Conservation (phyloP, 2,329 filamentous ascomycete species). For the Stachybotrys elegans region DNA sequence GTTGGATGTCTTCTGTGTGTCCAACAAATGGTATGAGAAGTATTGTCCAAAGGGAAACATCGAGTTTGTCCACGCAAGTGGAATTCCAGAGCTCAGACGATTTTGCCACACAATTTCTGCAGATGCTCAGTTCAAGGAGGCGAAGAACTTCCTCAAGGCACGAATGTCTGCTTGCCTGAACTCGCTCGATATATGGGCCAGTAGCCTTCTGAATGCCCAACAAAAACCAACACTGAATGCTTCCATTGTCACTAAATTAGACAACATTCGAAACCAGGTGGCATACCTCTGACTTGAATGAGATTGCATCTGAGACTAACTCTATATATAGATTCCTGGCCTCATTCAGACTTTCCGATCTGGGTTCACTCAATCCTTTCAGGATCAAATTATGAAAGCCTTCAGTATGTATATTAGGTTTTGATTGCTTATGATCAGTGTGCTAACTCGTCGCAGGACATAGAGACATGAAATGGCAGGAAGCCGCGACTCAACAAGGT, state of each 20-base stretch:
- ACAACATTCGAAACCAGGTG: slow-evolving; percentile 1
- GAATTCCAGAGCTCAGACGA: slow-evolving; percentile 24
- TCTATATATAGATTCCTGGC: slow-evolving; percentile 5
- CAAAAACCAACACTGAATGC: background rate
- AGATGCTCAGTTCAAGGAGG: slow-evolving; percentile 23
- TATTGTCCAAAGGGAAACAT: slow-evolving; percentile 21
- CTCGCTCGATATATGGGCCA: slow-evolving; percentile 21
- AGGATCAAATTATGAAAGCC: slow-evolving; percentile 10
- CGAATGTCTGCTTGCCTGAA: slow-evolving; percentile 19
- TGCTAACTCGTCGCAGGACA: slow-evolving; percentile 2
- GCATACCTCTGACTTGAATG: rapidly evolving
- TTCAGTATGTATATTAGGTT: slow-evolving; percentile 10
- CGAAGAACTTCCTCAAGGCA: slow-evolving; percentile 21
- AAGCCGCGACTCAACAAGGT: slow-evolving; percentile 11
- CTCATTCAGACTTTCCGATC: background rate
- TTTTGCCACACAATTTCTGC: slow-evolving; percentile 28
- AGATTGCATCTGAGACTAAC: background rate
- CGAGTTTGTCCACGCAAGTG: slow-evolving; percentile 20
- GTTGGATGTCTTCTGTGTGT: slow-evolving; percentile 29
- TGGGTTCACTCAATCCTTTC: slow-evolving; percentile 10
- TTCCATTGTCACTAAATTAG: background rate
- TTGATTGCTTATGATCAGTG: background rate
- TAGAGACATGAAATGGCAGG: slow-evolving; percentile 11
- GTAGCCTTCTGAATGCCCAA: slow-evolving; percentile 4
- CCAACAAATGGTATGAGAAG: slow-evolving; percentile 27